Evolutionary conservation across 768 basidiomycete genomes (phyloP).

Genomic region (Amyloporia xantha): DNA sequence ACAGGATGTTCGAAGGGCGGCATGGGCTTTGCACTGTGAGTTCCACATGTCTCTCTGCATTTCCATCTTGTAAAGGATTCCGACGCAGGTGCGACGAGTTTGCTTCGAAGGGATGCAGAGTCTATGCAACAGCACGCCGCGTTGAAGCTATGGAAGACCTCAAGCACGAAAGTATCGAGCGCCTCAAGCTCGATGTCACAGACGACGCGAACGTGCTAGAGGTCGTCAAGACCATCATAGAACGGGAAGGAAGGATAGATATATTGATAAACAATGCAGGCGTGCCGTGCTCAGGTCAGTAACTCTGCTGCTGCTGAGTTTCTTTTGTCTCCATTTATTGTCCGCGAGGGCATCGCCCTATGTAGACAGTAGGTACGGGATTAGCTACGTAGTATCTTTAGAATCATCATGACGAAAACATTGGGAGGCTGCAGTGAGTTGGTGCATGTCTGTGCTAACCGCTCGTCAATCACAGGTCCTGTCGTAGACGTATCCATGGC

Average conservation of each 20-base stretch:
- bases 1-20: slow-evolving; percentile 47
- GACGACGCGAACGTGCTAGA: slow-evolving; percentile 47
- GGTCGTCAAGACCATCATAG: slow-evolving; percentile 46
- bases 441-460: too few relatives aligned
- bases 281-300: not conserved
- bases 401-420: too few relatives aligned
- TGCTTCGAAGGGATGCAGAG: slow-evolving; percentile 56
- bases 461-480: too few relatives aligned
- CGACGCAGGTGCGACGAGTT: slow-evolving; percentile 67
- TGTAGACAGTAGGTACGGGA: too few relatives aligned
- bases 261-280: slow-evolving; percentile 72
- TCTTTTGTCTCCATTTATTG: too few relatives aligned
- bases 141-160: slow-evolving; percentile 57
- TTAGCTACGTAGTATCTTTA: too few relatives aligned
- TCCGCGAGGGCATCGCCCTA: not conserved
- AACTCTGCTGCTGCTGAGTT: not conserved
- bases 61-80: too few relatives aligned
- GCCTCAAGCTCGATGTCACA: slow-evolving; percentile 55
- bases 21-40: slow-evolving; percentile 15
- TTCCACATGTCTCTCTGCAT: not conserved
- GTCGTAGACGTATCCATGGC: slow-evolving; percentile 51
- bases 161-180: slow-evolving; percentile 36
- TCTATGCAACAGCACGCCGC: slow-evolving; percentile 69
- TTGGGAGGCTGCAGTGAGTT: too few relatives aligned
- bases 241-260: slow-evolving; percentile 57